Conservation (phyloP, 1,284 basidiomycete genomes). For the Boletus semigastroideus region DNA sequence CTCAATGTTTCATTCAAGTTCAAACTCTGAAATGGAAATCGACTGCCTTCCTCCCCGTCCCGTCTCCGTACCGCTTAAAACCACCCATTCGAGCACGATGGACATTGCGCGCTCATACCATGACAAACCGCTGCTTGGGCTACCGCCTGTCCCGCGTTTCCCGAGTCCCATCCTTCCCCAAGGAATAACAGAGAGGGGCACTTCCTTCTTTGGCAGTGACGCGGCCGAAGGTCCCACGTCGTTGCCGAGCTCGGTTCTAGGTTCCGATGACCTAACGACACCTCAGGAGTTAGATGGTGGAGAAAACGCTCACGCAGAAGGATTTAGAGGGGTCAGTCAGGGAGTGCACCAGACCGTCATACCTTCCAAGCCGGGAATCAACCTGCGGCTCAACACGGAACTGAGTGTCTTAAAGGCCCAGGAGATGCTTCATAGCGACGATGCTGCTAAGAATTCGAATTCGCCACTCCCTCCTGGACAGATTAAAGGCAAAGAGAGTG, state of each 20-base stretch:
- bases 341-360: not conserved
- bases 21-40: constrained; percentile 30
- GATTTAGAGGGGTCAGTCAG: constrained; percentile 4
- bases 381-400: constrained; percentile 5
- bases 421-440: constrained; percentile 1
- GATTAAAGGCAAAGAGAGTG: not conserved
- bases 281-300: constrained; percentile 17
- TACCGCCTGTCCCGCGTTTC: constrained; percentile 16
- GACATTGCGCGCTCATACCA: constrained; percentile 1
- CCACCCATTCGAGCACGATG: not conserved
- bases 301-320: constrained; percentile 14
- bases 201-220: constrained; percentile 3
- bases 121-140: constrained; percentile 7
- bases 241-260: constrained; percentile 12
- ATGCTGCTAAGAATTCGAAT: not conserved
- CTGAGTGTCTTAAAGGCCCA: not conserved
- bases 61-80: constrained; percentile 22
- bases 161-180: constrained; percentile 18
- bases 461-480: not conserved
- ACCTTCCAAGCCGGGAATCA: not conserved
- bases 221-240: constrained; percentile 11
- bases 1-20: constrained; percentile 3
- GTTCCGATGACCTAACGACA: constrained; percentile 17
- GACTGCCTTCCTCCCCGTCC: constrained; percentile 20
- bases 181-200: not conserved